phyloP scores from a whole-genome alignment of 2,329 filamentous ascomycete genomes.

The Alternaria brassicae region DNA sequence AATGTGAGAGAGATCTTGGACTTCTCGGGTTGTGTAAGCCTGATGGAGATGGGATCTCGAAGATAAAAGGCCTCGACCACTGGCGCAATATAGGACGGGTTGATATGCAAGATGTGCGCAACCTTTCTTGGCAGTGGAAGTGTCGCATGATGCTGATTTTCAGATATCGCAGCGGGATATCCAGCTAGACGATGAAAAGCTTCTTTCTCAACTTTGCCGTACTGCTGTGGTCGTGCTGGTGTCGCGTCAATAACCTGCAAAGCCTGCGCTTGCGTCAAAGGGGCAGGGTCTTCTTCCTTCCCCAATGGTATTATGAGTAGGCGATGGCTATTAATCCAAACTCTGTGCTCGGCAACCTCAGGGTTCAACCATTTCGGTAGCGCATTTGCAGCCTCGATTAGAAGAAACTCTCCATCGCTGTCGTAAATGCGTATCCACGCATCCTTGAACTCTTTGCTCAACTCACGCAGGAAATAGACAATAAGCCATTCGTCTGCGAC shows the following conservation, averaged over 20 bases:
- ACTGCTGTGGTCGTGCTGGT: slow-evolving; percentile 70
- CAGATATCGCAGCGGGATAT: slow-evolving; percentile 77
- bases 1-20: slow-evolving; percentile 65
- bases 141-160: slow-evolving; percentile 77
- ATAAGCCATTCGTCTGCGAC: slow-evolving; percentile 98
- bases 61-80: slow-evolving; percentile 93
- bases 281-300: slow-evolving; percentile 35
- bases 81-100: slow-evolving; percentile 78
- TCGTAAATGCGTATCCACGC: slow-evolving; percentile 86
- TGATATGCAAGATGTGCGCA: slow-evolving; percentile 77
- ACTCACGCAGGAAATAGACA: slow-evolving; percentile 83
- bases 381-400: slow-evolving; percentile 89
- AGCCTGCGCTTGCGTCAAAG: slow-evolving; percentile 70
- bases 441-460: slow-evolving; percentile 74
- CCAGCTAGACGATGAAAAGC: slow-evolving; percentile 88
- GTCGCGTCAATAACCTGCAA: slow-evolving; percentile 65
- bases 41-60: slow-evolving; percentile 78
- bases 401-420: slow-evolving; percentile 91
- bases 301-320: slow-evolving; percentile 74
- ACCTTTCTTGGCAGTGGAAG: slow-evolving; percentile 81
- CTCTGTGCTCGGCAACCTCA: slow-evolving; percentile 83
- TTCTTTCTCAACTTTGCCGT: slow-evolving; percentile 79
- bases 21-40: slow-evolving; percentile 66
- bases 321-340: slow-evolving; percentile 84
- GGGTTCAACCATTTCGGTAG: slow-evolving; percentile 91